Base-by-base conservation (phyloP, 1,284 basidiomycete genomes). In the Athelia psychrophila region DNA sequence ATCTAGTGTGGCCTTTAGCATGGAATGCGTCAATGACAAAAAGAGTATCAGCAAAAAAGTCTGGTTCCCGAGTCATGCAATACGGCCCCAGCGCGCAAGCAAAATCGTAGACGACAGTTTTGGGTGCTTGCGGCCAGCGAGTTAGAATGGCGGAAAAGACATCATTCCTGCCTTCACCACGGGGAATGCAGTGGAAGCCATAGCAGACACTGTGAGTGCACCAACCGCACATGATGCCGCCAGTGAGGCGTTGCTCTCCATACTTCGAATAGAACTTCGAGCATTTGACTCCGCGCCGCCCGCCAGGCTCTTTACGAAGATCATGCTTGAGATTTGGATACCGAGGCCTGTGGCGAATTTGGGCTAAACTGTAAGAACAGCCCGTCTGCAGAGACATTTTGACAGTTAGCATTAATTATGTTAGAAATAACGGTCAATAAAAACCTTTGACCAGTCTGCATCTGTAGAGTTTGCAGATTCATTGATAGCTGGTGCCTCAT, bases 171-270 rank as follows among this genome's bases (percentile, higher is more conserved):
- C 71, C 72, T 54, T 74, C 70, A 6, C 63, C 64, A 3, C 49
- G 40, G 0, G 67, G 67, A 33, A 74, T 73, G 51, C 63, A 68
- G 48, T 74, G 72, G 49, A 72, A 74, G 0, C 72, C 69, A 57
- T 73, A 69, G 58, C 71, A 73, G 13, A 74, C 59, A 42, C 64
- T 65, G 55, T 72, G 69, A 0, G 58, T 62, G 52, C 69, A 71
- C 71, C 71, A 71, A 0, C 60, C 60, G 9, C 58, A 60, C 62
- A 71, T 68, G 9, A 70, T 62, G 0, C 69, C 69, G 2, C 68
- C 67, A 1, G 67, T 70, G 1, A 69, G 57, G 0, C 56, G 48
- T 8, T 60, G 44, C 42, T 68, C 56, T 1, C 65, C 59, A 52
- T 73, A 74, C 30, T 53, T 58, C 0, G 62, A 58, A 52, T 67